phyloP scores from a whole-genome alignment of 2,329 filamentous ascomycete genomes.

The Cytospora chrysosperma region DNA sequence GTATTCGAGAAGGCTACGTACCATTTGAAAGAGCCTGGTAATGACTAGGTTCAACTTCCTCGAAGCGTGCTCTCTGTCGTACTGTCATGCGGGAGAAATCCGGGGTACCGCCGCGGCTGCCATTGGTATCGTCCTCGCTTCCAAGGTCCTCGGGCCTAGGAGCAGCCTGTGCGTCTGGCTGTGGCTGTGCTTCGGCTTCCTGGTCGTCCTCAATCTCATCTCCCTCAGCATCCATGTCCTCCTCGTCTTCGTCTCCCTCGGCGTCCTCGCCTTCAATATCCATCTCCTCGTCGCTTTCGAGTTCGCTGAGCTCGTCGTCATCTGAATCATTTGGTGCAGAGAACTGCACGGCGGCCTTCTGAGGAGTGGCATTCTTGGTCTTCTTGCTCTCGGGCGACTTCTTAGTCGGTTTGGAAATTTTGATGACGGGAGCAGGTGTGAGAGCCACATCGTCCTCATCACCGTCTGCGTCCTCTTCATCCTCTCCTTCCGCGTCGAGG shows the following conservation, averaged over 20 bases:
- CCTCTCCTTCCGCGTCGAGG: conserved; percentile 45
- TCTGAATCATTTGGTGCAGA: conserved; percentile 46
- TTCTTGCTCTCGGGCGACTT: conserved; percentile 32
- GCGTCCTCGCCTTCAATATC: conserved; percentile 41
- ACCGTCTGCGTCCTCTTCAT: conserved; percentile 46
- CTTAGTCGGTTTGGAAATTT: conserved; percentile 46
- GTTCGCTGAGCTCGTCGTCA: conserved; percentile 57
- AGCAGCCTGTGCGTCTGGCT: conserved; percentile 36
- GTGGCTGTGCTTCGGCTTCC: conserved; percentile 36
- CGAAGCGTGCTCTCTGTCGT: conserved; percentile 58
- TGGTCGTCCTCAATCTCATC: conserved; percentile 39
- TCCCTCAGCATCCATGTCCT: conserved; percentile 41
- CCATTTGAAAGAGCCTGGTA: conserved; percentile 62
- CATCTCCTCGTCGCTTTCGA: conserved; percentile 52
- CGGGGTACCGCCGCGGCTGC: conserved; percentile 49
- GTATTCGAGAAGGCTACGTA: conserved; percentile 32
- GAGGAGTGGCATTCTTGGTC: conserved; percentile 35
- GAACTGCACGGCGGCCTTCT: conserved; percentile 26
- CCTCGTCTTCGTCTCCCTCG: conserved; percentile 38
- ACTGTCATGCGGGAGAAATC: conserved; percentile 62
- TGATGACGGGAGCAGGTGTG: conserved; percentile 45
- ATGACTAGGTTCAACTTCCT: conserved; percentile 50
- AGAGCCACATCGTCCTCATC: conserved; percentile 47
- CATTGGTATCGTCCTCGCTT: conserved; percentile 42
- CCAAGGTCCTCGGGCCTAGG: conserved; percentile 36